phyloP scores from a whole-genome alignment of 1,284 basidiomycete species.

The Mycena sp. region DNA sequence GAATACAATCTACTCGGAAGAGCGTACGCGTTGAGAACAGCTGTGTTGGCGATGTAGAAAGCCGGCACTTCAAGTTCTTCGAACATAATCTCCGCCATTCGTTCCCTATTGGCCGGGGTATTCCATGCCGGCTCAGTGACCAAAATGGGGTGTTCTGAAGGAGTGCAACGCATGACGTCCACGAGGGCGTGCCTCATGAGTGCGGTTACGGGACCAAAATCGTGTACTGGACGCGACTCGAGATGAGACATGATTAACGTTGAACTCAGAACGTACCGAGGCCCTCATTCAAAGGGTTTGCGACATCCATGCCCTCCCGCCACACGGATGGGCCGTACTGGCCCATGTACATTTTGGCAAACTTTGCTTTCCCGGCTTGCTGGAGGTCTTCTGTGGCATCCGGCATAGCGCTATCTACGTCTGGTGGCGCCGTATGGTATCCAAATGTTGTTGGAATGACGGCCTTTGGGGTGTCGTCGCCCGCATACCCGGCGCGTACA shows the following conservation, averaged over 20 bases:
- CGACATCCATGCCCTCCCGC: constrained; percentile 89
- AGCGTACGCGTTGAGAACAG: constrained; percentile 93
- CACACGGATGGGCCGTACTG: constrained; percentile 94
- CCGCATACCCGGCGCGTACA: constrained; percentile 94
- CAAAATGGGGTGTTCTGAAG: constrained; percentile 90
- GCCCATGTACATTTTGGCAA: constrained; percentile 84
- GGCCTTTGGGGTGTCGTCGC: constrained; percentile 95
- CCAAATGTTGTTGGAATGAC: constrained; percentile 93
- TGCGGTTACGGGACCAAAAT: constrained; percentile 80
- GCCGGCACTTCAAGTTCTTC: constrained; percentile 96
- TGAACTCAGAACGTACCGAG: constrained; percentile 69
- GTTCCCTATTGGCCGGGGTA: constrained; percentile 87
- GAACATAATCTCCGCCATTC: constrained; percentile 96
- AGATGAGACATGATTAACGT: not conserved
- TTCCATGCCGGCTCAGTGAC: constrained; percentile 98
- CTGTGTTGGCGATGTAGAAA: constrained; percentile 96
- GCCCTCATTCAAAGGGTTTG: constrained; percentile 87
- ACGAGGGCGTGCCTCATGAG: constrained; percentile 82
- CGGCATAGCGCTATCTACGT: constrained; percentile 66
- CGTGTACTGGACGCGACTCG: constrained; percentile 64
- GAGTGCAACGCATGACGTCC: constrained; percentile 77
- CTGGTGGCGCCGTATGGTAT: constrained; percentile 60
- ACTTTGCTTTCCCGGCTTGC: constrained; percentile 38
- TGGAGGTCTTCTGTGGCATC: constrained; percentile 51
- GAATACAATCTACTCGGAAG: not conserved